A percentile compares a stretch with the other conserved stretches of the same genome.
Evolutionary conservation across 2,329 filamentous ascomycete species (phyloP).

Genomic region (Sordariomycetes sp.): DNA sequence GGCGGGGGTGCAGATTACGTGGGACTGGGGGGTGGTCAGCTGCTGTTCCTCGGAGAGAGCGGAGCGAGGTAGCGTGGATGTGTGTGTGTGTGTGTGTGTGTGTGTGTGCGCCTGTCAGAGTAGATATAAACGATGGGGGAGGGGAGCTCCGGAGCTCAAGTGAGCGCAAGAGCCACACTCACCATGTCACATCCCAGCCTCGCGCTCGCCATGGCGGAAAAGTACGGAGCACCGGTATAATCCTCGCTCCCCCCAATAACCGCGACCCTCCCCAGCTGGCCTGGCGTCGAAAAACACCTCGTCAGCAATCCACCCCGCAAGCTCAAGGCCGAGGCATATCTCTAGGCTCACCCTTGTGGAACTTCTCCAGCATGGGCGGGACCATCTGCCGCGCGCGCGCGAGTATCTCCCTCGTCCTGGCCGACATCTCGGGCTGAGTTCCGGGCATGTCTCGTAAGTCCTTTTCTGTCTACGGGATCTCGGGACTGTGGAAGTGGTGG

Average conservation of each 20-base stretch:
- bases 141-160: too few species aligned
- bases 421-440: slow-evolving; percentile 37
- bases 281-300: slow-evolving; percentile 37
- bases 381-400: slow-evolving; percentile 77
- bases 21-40: slow-evolving; percentile 41
- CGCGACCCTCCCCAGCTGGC: slow-evolving; percentile 80
- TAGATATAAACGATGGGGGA: too few species aligned
- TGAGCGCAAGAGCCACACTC: slow-evolving; percentile 13
- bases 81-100: too few species aligned
- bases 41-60: not conserved
- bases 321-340: not conserved
- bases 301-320: not conserved
- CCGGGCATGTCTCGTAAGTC: not conserved
- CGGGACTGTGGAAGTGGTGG: not conserved
- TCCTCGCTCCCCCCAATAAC: slow-evolving; percentile 93
- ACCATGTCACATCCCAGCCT: slow-evolving; percentile 85
- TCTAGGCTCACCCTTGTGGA: slow-evolving; percentile 71
- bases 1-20: slow-evolving; percentile 88
- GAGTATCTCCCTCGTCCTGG: slow-evolving; percentile 62
- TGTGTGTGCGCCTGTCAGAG: too few species aligned
- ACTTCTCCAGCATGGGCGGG: slow-evolving; percentile 86
- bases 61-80: not conserved
- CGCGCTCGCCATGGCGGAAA: slow-evolving; percentile 93
- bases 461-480: not conserved
- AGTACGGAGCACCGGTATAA: slow-evolving; percentile 95